These are phyloP conservation scores for Cicer chorassanicum DNA, from an alignment of 306 rosid genomes.

Conservation along the genomic window DNA sequence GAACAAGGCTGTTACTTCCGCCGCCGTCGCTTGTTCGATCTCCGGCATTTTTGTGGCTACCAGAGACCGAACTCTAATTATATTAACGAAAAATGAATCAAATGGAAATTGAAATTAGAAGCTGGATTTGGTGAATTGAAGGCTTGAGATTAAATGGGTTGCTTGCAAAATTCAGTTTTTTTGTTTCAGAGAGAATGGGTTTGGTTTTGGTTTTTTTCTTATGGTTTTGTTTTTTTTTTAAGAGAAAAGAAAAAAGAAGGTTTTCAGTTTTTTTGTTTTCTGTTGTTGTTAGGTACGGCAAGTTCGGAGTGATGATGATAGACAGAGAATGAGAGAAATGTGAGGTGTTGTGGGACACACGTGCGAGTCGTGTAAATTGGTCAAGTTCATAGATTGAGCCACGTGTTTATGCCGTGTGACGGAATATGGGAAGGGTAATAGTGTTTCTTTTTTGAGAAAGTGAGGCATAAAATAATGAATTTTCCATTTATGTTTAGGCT, in stretches of 20 bases:
- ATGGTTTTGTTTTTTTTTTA: neutral
- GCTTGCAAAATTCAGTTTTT: neutral
- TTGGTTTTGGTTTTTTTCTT: neutral
- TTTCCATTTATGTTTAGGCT: no score
- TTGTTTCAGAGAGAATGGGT: neutral
- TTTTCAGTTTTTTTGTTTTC: neutral
- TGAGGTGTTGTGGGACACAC: constrained; percentile 38
- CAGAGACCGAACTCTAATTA: constrained; percentile 50
- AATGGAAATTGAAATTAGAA: neutral
- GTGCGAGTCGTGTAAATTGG: neutral
- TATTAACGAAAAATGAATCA: neutral
- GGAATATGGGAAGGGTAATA: no score
- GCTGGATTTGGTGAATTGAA: neutral
- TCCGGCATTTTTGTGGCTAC: constrained; percentile 51
- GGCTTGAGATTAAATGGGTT: constrained; percentile 30
- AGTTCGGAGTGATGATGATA: constrained; percentile 17
- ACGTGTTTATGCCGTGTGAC: neutral
- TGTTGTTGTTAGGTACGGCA: neutral
- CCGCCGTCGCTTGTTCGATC: constrained; percentile 41
- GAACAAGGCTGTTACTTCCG: constrained; percentile 45
- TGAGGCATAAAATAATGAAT: no score
- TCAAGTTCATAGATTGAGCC: neutral
- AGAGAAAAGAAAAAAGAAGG: neutral
- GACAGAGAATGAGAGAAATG: constrained; percentile 9
- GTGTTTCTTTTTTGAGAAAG: no score